A percentile compares a stretch with the other conserved stretches of the same genome.
phyloP scores from a whole-genome alignment of 202 grass and related monocot genomes.

The Panicum virgatum region DNA sequence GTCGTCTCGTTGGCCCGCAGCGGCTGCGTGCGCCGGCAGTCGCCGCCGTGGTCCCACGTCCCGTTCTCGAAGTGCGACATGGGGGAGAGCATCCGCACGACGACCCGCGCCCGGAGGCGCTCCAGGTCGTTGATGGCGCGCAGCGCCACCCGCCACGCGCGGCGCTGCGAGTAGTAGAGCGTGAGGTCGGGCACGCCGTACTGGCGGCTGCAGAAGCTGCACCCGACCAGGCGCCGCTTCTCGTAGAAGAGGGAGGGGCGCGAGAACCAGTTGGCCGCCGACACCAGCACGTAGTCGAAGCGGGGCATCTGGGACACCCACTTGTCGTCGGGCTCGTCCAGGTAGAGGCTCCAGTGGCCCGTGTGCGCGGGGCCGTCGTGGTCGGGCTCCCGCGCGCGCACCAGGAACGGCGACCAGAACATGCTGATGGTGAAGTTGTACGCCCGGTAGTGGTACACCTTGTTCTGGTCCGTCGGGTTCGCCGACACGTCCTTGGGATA shows the following conservation, averaged over 20 bases:
- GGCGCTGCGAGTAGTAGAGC: conserved; percentile 71
- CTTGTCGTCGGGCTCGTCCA: conserved; percentile 60
- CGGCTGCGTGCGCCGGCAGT: conserved; percentile 60
- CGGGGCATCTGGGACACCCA: conserved; percentile 50
- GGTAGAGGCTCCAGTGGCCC: conserved; percentile 72
- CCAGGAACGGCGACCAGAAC: conserved; percentile 86
- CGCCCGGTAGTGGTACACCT: conserved; percentile 53
- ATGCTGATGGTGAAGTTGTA: conserved; percentile 85
- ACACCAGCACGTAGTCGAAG: conserved; percentile 80
- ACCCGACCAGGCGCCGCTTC: conserved; percentile 52
- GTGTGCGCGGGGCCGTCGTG: conserved; percentile 46
- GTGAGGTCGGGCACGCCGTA: conserved; percentile 75
- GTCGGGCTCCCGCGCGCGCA: conserved; percentile 46
- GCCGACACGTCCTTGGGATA: conserved; percentile 63
- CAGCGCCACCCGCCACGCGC: conserved; percentile 58
- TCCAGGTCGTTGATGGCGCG: conserved; percentile 45
- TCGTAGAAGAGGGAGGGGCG: conserved; percentile 76
- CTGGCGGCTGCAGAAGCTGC: conserved; percentile 72
- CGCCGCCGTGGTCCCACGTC: conserved; percentile 74
- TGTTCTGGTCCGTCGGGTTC: conserved; percentile 44
- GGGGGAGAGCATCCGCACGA: conserved; percentile 70
- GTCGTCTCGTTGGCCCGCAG: conserved; percentile 57
- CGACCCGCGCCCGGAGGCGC: conserved; percentile 26
- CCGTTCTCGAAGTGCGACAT: conserved; percentile 93
- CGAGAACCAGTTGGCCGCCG: conserved; percentile 77